Evolutionary conservation across 805 yeast species (phyloP), one percentile per base, ranked within the genome.

Genomic region (Scheffersomyces ergatensis): DNA sequence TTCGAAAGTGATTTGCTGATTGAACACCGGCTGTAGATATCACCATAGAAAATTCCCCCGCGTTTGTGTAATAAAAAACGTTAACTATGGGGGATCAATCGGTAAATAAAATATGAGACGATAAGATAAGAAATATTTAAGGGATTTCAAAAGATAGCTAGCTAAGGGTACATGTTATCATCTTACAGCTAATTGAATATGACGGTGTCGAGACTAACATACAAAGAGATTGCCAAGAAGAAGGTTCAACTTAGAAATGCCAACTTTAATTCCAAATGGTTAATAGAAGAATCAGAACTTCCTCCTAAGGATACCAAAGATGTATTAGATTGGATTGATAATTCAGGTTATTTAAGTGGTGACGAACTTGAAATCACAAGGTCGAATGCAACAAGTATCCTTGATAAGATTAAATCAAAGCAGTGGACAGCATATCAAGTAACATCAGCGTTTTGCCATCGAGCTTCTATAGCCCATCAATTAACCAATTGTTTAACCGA

Each of bases 391-490:
- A 34, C 43, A 15, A 47, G 47, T 24, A 50, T 70, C 31, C 43
- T 63, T 7, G 44, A 40, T 3, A 60, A 62, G 23, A 62, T 70
- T 42, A 60, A 54, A 31, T 11, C 46, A 1, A 70, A 70, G 26
- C 36, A 63, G 40, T 64, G 67, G 58, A 57, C 70, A 2, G 54
- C 83, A 0, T 54, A 59, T 1, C 69, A 74, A 33, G 81, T 80
- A 2, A 62, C 77, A 1, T 58, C 57, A 11, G 85, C 85, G 1
- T 80, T 74, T 55, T 72, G 79, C 44, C 80, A 80, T 50, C 58
- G 85, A 34, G 78, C 85, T 3, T 70, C 79, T 3, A 58, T 78
- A 15, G 81, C 81, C 0, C 83, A 79, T 45, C 85, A 80, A 49
- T 57, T 81, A 44, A 53, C 58, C 26, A 64, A 67, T 39, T 70